phyloP scores from a whole-genome alignment of 2,329 filamentous ascomycete genomes.

The Diaporthe citri region DNA sequence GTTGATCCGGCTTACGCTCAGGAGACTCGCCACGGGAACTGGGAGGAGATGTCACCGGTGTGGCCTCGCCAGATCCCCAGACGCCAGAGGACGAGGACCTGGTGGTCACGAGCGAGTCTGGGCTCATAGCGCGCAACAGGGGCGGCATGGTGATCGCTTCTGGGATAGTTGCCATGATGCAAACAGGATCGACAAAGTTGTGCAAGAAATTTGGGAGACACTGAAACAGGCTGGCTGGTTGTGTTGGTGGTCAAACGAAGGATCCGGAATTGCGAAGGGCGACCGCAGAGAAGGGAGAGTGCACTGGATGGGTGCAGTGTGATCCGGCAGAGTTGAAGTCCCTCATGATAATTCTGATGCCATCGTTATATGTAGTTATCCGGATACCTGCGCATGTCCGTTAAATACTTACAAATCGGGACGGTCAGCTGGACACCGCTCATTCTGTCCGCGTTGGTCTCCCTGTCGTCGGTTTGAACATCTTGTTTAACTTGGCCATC shows the following conservation, averaged over 20 bases:
- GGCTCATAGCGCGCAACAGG: slow-evolving; percentile 38
- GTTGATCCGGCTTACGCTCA: slow-evolving; percentile 41
- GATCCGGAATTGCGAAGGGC: background rate
- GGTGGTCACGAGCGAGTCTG: slow-evolving; percentile 39
- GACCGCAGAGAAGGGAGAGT: background rate
- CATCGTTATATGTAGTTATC: slow-evolving; percentile 33
- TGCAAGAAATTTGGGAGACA: background rate
- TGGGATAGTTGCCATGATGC: slow-evolving; percentile 23
- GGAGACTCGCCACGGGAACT: slow-evolving; percentile 45
- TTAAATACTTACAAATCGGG: background rate
- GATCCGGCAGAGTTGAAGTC: background rate
- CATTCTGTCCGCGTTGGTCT: background rate
- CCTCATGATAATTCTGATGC: background rate
- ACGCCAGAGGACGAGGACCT: slow-evolving; percentile 23
- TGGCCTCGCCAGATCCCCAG: slow-evolving; percentile 38
- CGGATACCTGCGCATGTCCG: slow-evolving; percentile 20
- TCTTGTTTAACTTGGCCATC: background rate
- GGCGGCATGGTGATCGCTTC: slow-evolving; percentile 10
- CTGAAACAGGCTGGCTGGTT: background rate
- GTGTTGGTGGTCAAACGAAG: background rate
- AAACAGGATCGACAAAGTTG: background rate
- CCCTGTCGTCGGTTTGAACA: background rate
- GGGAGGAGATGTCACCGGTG: slow-evolving; percentile 44
- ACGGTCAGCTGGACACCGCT: background rate
- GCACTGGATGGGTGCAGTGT: background rate